These are phyloP conservation scores for Aegle marmelos DNA, from an alignment of 345 rosid species.

Conservation along the genomic window DNA sequence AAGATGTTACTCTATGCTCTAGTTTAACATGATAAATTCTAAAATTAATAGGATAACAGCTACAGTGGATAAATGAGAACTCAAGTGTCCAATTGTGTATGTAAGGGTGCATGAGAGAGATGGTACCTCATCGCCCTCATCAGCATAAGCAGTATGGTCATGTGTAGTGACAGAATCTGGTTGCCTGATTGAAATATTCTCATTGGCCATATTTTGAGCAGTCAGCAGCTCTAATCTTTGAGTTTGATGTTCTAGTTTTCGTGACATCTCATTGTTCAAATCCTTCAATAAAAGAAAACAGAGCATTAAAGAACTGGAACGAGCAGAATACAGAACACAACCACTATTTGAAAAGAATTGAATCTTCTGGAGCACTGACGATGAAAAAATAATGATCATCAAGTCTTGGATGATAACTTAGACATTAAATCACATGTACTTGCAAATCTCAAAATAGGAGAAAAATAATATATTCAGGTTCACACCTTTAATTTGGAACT, in stretches of 20 bases:
- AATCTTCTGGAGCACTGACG: neutral
- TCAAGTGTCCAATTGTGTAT: neutral
- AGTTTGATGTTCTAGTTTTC: constrained; percentile 87
- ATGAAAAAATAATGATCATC: neutral
- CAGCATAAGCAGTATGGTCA: constrained; percentile 72
- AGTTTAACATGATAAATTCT: neutral
- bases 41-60: neutral
- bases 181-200: constrained; percentile 44
- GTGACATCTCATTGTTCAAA: constrained; percentile 75
- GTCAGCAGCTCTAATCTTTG: constrained; percentile 93
- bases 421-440: neutral
- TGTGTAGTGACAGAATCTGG: constrained; percentile 42
- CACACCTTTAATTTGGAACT: constrained; percentile 74
- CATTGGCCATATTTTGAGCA: constrained; percentile 69
- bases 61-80: neutral
- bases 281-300: constrained; percentile 48
- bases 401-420: neutral
- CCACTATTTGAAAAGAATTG: neutral
- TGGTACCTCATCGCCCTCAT: constrained; percentile 98
- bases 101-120: neutral
- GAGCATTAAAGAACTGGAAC: neutral
- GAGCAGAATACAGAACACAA: neutral
- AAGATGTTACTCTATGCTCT: neutral
- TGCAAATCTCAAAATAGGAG: neutral
- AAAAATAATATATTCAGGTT: neutral